Evolutionary conservation across 345 rosid genomes (phyloP), one percentile per base, ranked within the genome.

Genomic region (Lumnitzera littorea): DNA sequence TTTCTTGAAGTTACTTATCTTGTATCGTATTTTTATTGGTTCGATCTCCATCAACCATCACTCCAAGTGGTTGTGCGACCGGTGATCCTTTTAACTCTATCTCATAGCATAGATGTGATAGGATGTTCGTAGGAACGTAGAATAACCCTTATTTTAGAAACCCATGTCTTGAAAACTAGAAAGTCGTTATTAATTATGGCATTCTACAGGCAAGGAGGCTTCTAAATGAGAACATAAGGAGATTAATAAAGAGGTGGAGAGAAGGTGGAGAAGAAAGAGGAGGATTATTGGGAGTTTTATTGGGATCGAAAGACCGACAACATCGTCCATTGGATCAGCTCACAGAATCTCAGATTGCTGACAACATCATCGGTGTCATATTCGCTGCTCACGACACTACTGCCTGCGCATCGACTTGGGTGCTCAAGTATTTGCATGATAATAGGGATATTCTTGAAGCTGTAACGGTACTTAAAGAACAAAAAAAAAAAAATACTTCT

Each of bases 381-480:
- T 92, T 92, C 15, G 97, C 98, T 48, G 97, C 98, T 56, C 94
- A 87, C n/a, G 98, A 92, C 56, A 89, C 96, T 11, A 92, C 98
- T 17, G 97, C 97, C 13, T 85, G 90, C 65, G 88, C 76, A 48
- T 70, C 87, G 14, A 92, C 98, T 15, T 92, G 97, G 97, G 74
- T 83, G 56, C 72, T 92, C 60, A 92, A 92, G 77, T 87, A 89
- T 74, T 71, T 92, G 66, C 90, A 83, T 62, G 98, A 92, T 52
- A 76, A 89, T 53, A 50, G 60, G 3, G 76, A 74, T 48, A 51
- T 85, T 60, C 82, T 89, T 31, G 82, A 77, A 49, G 83, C 88
- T 53, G 88, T 87, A 57, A 64, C 66, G 57, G 98, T 92, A 82
- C 43, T 36, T 27, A 27, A 0, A 27, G 4, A 2, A 36, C 11